Evolutionary conservation across 768 basidiomycete species (phyloP).

Genomic region (Termitomyces sp.): DNA sequence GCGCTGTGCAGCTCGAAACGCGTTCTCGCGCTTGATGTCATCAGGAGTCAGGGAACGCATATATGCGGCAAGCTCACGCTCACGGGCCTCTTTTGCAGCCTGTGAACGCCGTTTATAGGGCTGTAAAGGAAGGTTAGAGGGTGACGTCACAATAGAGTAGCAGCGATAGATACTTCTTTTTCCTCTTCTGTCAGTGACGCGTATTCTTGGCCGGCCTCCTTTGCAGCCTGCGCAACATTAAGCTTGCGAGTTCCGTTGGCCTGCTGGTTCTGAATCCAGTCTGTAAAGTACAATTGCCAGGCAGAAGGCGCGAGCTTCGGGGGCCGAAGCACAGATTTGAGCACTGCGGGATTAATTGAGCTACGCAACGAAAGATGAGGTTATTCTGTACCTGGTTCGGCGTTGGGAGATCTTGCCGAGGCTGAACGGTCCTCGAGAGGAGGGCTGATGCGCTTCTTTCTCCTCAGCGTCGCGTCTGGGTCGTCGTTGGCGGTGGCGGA

Average conservation of each 20-base stretch:
- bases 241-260: slow-evolving; percentile 76
- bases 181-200: slow-evolving; percentile 70
- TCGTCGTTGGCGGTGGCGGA: slow-evolving; percentile 58
- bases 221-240: slow-evolving; percentile 92
- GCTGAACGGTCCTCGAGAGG: slow-evolving; percentile 29
- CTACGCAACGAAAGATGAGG: slow-evolving; percentile 1
- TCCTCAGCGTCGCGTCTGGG: slow-evolving; percentile 69
- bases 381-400: slow-evolving; percentile 37
- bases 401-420: slow-evolving; percentile 19
- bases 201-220: slow-evolving; percentile 91
- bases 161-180: slow-evolving; percentile 56
- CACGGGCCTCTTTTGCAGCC: slow-evolving; percentile 78
- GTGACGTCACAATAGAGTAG: slow-evolving; percentile 30
- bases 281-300: slow-evolving; percentile 96
- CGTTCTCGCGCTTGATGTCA: slow-evolving; percentile 92
- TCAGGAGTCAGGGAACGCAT: slow-evolving; percentile 87
- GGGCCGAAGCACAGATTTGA: slow-evolving; percentile 76
- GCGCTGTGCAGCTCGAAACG: slow-evolving; percentile 85
- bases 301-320: slow-evolving; percentile 91
- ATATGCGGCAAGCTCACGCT: slow-evolving; percentile 77
- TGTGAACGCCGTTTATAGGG: slow-evolving; percentile 83
- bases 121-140: slow-evolving; percentile 31
- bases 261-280: slow-evolving; percentile 88
- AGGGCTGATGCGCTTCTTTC: slow-evolving; percentile 39
- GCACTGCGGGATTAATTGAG: slow-evolving; percentile 42